phyloP scores from a whole-genome alignment of 2,329 filamentous ascomycete genomes.

The Neonectria coccinea region DNA sequence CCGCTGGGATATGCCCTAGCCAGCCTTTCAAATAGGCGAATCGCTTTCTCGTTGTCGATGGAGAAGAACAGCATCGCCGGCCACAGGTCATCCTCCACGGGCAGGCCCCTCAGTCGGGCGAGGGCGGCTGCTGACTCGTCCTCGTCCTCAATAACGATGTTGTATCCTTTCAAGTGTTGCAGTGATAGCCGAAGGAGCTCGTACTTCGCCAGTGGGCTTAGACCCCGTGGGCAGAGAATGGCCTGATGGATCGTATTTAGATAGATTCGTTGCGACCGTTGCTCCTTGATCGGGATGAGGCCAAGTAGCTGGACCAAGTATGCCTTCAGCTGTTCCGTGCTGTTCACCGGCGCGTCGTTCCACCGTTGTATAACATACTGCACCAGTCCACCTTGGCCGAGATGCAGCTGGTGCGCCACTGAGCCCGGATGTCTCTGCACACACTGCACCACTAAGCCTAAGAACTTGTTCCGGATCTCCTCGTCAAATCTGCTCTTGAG shows the following conservation, averaged over 20 bases:
- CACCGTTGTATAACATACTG: constrained; percentile 35
- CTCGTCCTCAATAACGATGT: constrained; percentile 39
- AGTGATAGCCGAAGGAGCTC: constrained; percentile 41
- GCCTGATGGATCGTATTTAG: neutral
- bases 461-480: constrained; percentile 30
- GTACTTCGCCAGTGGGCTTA: constrained; percentile 28
- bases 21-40: constrained; percentile 34
- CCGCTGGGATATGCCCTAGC: constrained; percentile 26
- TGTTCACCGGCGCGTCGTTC: constrained; percentile 6
- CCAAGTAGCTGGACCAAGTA: constrained; percentile 26
- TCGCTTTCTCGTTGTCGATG: constrained; percentile 25
- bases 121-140: constrained; percentile 23
- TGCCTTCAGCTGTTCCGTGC: constrained; percentile 8
- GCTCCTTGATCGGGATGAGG: neutral
- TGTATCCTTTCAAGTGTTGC: constrained; percentile 29
- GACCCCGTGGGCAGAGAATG: neutral
- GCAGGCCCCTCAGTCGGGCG: constrained; percentile 10
- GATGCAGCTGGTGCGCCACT: constrained; percentile 6
- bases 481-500: constrained; percentile 27
- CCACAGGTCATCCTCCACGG: constrained; percentile 21
- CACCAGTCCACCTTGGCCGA: constrained; percentile 10
- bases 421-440: constrained; percentile 13
- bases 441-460: constrained; percentile 32
- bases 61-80: constrained; percentile 31
- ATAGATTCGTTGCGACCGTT: neutral